Evolutionary conservation across 2,329 filamentous ascomycete genomes (phyloP).

Genomic region (Geosmithia putterillii): DNA sequence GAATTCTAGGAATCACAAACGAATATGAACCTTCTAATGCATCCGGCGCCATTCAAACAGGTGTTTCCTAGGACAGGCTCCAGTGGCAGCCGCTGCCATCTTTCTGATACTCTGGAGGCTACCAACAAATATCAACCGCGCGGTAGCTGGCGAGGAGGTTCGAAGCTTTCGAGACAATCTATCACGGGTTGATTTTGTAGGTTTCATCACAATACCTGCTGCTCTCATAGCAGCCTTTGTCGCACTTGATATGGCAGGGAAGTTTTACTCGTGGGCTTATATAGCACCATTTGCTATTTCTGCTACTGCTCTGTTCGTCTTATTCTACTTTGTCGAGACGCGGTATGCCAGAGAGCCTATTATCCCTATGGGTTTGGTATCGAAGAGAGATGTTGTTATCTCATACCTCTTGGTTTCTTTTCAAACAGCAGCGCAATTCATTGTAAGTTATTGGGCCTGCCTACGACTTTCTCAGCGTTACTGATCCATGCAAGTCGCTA

Average conservation of each 20-base stretch:
- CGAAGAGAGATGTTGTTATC: background rate
- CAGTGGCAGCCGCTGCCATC: background rate
- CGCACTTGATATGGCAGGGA: background rate
- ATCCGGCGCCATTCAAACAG: no score
- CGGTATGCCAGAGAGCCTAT: background rate
- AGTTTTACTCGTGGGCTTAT: background rate
- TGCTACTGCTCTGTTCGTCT: background rate
- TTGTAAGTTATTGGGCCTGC: background rate
- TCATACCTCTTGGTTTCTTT: background rate
- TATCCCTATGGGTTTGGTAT: background rate
- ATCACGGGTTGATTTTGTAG: background rate
- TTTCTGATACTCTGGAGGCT: background rate
- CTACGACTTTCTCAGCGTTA: background rate
- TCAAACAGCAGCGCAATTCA: background rate
- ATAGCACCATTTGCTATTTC: background rate
- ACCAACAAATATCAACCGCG: background rate
- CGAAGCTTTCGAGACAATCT: background rate
- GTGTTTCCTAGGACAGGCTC: conserved; percentile 1
- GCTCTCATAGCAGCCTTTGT: background rate
- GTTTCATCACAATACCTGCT: background rate
- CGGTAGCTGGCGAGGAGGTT: background rate
- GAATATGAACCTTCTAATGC: no score
- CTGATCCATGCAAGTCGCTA: background rate
- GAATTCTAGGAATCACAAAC: background rate
- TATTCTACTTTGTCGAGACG: background rate